phyloP scores from a whole-genome alignment of 1,139 yeast genomes.

The Pichia sp. region DNA sequence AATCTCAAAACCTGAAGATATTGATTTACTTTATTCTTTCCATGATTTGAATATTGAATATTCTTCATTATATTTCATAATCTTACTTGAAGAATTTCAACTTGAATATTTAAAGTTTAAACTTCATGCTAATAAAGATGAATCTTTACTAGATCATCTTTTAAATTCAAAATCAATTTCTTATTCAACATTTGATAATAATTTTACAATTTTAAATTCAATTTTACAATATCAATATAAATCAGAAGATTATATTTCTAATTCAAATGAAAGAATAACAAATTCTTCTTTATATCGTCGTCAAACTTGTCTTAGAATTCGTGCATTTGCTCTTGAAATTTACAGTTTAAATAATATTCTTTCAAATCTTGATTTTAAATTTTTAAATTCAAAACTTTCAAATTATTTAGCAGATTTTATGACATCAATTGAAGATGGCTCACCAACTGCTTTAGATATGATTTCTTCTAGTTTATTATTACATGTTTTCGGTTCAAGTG shows the following conservation, averaged over 20 bases:
- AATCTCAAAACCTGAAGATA: conserved; percentile 12
- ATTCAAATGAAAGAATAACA: conserved; percentile 22
- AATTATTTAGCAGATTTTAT: conserved; percentile 23
- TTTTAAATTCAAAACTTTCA: conserved; percentile 33
- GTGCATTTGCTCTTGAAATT: conserved; percentile 39
- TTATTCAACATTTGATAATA: conserved; percentile 9
- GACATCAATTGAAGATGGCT: conserved; percentile 20
- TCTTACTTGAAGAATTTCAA: conserved; percentile 21
- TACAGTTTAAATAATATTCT: conserved; percentile 35
- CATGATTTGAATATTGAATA: conserved; percentile 26
- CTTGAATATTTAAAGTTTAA: conserved; percentile 21
- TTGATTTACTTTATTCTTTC: conserved; percentile 16
- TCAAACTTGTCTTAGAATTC: conserved; percentile 36
- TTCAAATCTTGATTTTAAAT: conserved; percentile 29
- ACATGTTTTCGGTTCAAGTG: conserved; percentile 42
- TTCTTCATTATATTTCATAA: conserved; percentile 26
- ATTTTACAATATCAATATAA: conserved; percentile 24
- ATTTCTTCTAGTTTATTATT: conserved; percentile 36
- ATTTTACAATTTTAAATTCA: conserved; percentile 23
- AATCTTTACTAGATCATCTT: conserved; percentile 15
- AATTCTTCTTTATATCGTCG: conserved; percentile 24
- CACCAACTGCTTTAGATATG: conserved; percentile 22
- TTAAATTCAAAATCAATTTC: conserved; percentile 14
- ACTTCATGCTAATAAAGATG: conserved; percentile 10
- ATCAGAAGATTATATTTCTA: conserved; percentile 19